A percentile compares a stretch with the other conserved stretches of the same genome.
Evolutionary conservation across 768 basidiomycete genomes (phyloP).

Genomic region (Kwoniella sp.): DNA sequence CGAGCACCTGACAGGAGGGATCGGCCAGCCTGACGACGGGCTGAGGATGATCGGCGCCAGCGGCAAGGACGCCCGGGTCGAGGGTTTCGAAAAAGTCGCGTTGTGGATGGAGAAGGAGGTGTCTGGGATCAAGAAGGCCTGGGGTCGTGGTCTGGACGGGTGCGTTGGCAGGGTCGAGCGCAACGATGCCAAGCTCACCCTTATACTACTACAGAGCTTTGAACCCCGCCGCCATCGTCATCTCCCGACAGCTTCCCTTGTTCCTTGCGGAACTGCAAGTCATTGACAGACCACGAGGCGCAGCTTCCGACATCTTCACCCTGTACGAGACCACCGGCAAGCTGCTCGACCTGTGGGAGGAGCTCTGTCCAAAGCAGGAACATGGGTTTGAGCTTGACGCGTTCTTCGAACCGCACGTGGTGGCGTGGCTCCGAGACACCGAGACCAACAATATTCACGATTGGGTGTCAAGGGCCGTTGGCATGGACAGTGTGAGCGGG

Average conservation of each 20-base stretch:
- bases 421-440: conserved; percentile 45
- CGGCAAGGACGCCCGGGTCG: conserved; percentile 28
- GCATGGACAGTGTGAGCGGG: conserved; percentile 45
- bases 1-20: conserved; percentile 26
- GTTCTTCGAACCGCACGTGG: conserved; percentile 49
- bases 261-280: conserved; percentile 48
- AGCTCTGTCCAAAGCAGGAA: conserved; percentile 41
- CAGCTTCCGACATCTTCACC: conserved; percentile 42
- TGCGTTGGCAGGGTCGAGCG: conserved; percentile 26
- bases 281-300: conserved; percentile 34
- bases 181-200: background rate
- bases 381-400: conserved; percentile 46
- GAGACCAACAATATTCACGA: conserved; percentile 43
- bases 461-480: conserved; percentile 48
- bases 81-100: conserved; percentile 43
- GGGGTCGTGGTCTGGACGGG: conserved; percentile 34
- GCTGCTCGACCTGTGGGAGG: conserved; percentile 41
- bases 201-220: conserved; percentile 16
- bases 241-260: conserved; percentile 47
- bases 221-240: conserved; percentile 42
- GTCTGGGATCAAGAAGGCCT: conserved; percentile 26
- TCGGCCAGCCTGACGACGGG: conserved; percentile 13
- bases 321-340: conserved; percentile 42
- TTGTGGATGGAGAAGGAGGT: conserved; percentile 46
- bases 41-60: conserved; percentile 1